Conservation (phyloP, 176 grass and related monocot species). For the Cymbopogon citratus region DNA sequence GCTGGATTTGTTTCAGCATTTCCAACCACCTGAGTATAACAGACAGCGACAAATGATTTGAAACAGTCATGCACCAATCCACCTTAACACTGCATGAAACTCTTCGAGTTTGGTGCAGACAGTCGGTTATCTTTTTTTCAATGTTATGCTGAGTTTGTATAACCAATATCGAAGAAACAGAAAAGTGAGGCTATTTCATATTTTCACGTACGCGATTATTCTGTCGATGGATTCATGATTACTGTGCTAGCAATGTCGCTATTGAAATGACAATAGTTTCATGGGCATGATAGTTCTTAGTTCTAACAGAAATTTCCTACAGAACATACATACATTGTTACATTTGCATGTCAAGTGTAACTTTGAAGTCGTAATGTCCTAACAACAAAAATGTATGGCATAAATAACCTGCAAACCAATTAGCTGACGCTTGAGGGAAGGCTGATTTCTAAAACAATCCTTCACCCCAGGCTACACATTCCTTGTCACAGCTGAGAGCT, state of each 20-base stretch:
- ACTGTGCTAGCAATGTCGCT: neutral
- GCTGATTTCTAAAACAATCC: neutral
- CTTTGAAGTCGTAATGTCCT: neutral
- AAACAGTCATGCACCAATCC: neutral
- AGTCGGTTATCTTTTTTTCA: neutral
- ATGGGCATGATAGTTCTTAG: neutral
- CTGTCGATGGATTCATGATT: neutral
- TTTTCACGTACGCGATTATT: neutral
- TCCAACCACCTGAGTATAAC: neutral
- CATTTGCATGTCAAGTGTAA: neutral
- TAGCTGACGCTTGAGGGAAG: no score
- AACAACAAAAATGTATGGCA: neutral
- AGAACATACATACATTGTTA: neutral
- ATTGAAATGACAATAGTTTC: neutral
- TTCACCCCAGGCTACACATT: neutral
- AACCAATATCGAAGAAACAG: neutral
- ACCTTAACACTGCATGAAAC: neutral
- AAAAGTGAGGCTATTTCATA: neutral
- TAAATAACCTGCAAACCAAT: neutral
- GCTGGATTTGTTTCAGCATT: constrained; percentile 2
- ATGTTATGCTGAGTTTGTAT: neutral
- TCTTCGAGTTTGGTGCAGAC: neutral
- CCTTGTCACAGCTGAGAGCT: neutral
- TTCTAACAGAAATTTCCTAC: neutral
- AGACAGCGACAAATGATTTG: neutral